Percentiles rank a stretch among this genome's conserved stretches.
Evolutionary conservation across 495 filamentous ascomycete genomes (phyloP).

Genomic region (Aspergillus coremiiformis): DNA sequence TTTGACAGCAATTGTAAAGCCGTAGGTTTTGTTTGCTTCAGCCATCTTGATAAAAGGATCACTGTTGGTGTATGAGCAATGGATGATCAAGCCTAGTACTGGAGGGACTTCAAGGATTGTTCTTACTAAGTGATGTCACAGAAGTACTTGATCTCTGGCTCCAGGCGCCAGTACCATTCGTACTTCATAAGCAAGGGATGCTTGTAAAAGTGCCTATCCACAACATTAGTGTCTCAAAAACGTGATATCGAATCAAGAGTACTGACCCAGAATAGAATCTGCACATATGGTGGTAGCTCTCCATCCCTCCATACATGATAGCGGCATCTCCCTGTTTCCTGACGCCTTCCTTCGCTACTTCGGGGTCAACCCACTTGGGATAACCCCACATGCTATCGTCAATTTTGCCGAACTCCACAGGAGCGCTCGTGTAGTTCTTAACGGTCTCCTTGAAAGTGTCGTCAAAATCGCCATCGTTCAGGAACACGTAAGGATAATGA

Average conservation of each 20-base stretch:
- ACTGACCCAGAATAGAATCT: conserved; percentile 94
- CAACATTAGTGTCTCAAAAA: conserved; percentile 9
- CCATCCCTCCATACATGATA: conserved; percentile 99
- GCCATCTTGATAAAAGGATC: conserved; percentile 96
- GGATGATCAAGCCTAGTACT: not conserved
- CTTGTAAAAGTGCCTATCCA: conserved; percentile 85
- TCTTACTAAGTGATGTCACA: conserved; percentile 98
- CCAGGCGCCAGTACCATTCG: conserved; percentile 99
- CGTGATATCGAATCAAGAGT: conserved; percentile 6
- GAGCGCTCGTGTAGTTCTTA: conserved; percentile 75
- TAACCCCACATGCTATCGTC: conserved; percentile 89
- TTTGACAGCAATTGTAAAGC: conserved; percentile 98
- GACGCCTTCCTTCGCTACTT: conserved; percentile 92
- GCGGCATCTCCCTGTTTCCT: conserved; percentile 92
- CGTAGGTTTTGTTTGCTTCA: conserved; percentile 91
- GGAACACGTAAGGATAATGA: conserved; percentile 96
- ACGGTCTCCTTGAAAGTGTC: conserved; percentile 83
- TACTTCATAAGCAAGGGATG: conserved; percentile 93
- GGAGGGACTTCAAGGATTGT: not conserved
- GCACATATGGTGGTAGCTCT: conserved; percentile 98
- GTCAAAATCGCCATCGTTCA: conserved; percentile 97
- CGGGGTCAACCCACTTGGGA: conserved; percentile 90
- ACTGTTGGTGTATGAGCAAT: conserved; percentile 42
- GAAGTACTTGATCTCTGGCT: conserved; percentile 99
- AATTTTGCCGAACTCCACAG: conserved; percentile 93